Conservation (phyloP, 768 basidiomycete genomes). For the Agaricus subrufescens region DNA sequence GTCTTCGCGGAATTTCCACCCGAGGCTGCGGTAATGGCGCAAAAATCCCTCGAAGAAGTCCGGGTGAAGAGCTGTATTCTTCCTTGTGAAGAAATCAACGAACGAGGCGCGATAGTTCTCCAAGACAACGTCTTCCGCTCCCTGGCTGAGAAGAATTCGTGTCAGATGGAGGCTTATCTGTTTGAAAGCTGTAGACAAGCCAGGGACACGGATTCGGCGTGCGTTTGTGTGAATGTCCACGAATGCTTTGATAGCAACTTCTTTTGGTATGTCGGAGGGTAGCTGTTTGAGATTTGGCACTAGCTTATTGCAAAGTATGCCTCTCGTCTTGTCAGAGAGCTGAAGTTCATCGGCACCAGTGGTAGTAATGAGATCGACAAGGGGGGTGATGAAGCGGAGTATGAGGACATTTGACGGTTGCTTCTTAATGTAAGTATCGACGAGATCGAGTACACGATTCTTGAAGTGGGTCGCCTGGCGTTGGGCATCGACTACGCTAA, state of each 20-base stretch:
- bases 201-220: conserved; percentile 55
- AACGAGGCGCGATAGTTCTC: conserved; percentile 63
- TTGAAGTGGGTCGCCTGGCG: conserved; percentile 95
- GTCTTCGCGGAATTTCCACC: conserved; percentile 60
- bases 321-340: conserved; percentile 82
- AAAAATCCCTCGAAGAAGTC: conserved; percentile 78
- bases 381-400: conserved; percentile 64
- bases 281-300: conserved; percentile 64
- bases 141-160: conserved; percentile 37
- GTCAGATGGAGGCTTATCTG: conserved; percentile 69
- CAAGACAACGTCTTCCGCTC: conserved; percentile 41
- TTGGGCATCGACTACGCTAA: conserved; percentile 54
- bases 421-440: conserved; percentile 78
- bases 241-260: conserved; percentile 42
- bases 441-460: conserved; percentile 90
- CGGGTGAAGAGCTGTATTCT: conserved; percentile 69
- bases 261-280: conserved; percentile 43
- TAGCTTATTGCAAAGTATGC: conserved; percentile 70
- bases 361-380: conserved; percentile 69
- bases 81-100: conserved; percentile 73
- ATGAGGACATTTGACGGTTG: conserved; percentile 70
- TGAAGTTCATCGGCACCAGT: conserved; percentile 77
- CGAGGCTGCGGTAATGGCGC: conserved; percentile 55
- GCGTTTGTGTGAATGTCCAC: conserved; percentile 69
- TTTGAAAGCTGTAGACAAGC: conserved; percentile 60